Conservation (phyloP, 1,139 yeast species). For the Zygoascus hellenicus region DNA sequence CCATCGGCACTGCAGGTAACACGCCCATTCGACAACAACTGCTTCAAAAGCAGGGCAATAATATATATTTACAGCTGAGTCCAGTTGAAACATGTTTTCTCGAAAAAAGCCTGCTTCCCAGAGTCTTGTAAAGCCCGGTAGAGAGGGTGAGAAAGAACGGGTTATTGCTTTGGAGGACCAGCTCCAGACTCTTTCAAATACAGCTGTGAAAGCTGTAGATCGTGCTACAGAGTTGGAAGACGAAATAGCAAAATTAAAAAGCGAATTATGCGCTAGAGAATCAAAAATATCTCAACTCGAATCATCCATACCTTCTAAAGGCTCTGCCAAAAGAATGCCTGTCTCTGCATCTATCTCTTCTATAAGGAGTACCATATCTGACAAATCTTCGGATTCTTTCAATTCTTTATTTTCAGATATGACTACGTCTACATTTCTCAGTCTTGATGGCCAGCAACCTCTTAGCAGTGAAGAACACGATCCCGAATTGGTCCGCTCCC, state of each 20-base stretch:
- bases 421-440: background rate
- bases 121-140: slow-evolving; percentile 22
- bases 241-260: slow-evolving; percentile 19
- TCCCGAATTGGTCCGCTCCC: background rate
- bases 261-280: slow-evolving; percentile 4
- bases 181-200: slow-evolving; percentile 27
- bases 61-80: too few species aligned
- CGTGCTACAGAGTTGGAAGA: slow-evolving; percentile 29
- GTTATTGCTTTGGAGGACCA: slow-evolving; percentile 31
- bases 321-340: slow-evolving; percentile 3
- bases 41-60: too few species aligned
- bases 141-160: slow-evolving; percentile 27
- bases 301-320: background rate
- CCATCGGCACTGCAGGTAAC: too few species aligned
- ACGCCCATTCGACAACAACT: too few species aligned
- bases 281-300: background rate
- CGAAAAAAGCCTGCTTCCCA: slow-evolving; percentile 11
- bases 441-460: background rate
- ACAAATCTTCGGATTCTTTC: slow-evolving; percentile 7
- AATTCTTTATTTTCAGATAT: slow-evolving; percentile 2
- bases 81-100: slow-evolving; percentile 3
- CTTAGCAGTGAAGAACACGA: background rate
- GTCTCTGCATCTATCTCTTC: slow-evolving; percentile 2
- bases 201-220: slow-evolving; percentile 34
- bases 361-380: slow-evolving; percentile 1